phyloP scores from a whole-genome alignment of 257 asterid genomes.

The Solanum sparsipilum region DNA sequence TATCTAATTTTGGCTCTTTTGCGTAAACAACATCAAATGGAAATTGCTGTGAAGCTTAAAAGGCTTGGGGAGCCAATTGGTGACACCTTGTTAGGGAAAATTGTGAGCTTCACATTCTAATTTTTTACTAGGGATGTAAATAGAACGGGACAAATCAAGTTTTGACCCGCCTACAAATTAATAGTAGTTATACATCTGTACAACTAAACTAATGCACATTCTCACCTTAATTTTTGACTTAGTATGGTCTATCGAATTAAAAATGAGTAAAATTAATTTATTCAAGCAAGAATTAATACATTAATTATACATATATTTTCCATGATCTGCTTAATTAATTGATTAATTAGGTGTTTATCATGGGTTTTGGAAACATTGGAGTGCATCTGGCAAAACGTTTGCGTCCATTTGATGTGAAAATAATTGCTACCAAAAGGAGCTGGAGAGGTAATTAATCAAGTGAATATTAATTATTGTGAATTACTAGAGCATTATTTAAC shows the following conservation, averaged over 20 bases:
- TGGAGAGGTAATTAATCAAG: slow-evolving; percentile 22
- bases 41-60: slow-evolving; percentile 45
- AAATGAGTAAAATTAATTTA: too few relatives aligned
- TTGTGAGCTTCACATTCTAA: slow-evolving; percentile 29
- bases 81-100: slow-evolving; percentile 77
- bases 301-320: too few relatives aligned
- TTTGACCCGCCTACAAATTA: too few relatives aligned
- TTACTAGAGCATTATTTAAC: too few relatives aligned
- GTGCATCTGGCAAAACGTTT: slow-evolving; percentile 70
- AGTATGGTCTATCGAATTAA: too few relatives aligned
- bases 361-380: slow-evolving; percentile 83
- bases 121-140: neutral
- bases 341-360: neutral
- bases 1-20: slow-evolving; percentile 85
- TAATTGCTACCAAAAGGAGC: slow-evolving; percentile 82
- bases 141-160: neutral
- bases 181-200: too few relatives aligned
- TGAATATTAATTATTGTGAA: neutral
- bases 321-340: slow-evolving; percentile 3
- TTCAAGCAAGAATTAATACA: too few relatives aligned
- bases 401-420: slow-evolving; percentile 77
- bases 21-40: slow-evolving; percentile 80
- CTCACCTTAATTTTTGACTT: too few relatives aligned
- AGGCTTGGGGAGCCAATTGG: slow-evolving; percentile 72
- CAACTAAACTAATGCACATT: too few relatives aligned